Base-by-base conservation (phyloP, 2,329 filamentous ascomycete species). In the Colletotrichum australisinense region DNA sequence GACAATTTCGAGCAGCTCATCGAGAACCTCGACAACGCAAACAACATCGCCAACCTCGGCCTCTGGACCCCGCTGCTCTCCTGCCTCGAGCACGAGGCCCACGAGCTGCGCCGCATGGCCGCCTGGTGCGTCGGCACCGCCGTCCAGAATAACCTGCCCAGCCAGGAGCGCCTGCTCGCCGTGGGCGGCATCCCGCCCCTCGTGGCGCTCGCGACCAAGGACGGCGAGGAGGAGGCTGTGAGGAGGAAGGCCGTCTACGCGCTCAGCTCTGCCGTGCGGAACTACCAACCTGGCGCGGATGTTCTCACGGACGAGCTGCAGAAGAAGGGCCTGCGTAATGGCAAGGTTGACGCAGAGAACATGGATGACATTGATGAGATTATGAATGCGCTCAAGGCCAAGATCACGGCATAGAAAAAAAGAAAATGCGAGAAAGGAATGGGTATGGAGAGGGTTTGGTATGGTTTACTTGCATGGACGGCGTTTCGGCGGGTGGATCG, bases 91-190 rank as follows among this genome's bases (percentile, higher is more conserved):
- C 88, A 92, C 78, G 87, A 89, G 12, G 93, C 97, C 79, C 81
- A 87, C 6, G 93, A 97, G 75, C 86, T 98, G 79, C 88, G 95
- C 76, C 91, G 88, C 78, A 95, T 95, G 90, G 95, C 96, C 3
- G 95, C 95, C n/a, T 98, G 95, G 94, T 98, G 95, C 85, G 86
- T 97, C 72, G 95, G 94, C 63, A 98, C 95, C 6, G 96, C 97
- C 11, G 97, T 99, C 73, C 95, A 98, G 88, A 99, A 99, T 86
- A 98, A 99, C 83, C 88, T 90, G 77, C 93, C 93, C 81, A 92
- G 91, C 63, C 97, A 99, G 85, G 94, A 97, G 84, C 90, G 90
- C 64, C 82, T 91, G 67, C 76, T 90, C 30, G 87, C 87, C 46
- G 83, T 88, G 75, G 93, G 93, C 38, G 94, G 92, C 3, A 86